Conservation (phyloP, 768 basidiomycete genomes). For the Tremella yokohamensis region DNA sequence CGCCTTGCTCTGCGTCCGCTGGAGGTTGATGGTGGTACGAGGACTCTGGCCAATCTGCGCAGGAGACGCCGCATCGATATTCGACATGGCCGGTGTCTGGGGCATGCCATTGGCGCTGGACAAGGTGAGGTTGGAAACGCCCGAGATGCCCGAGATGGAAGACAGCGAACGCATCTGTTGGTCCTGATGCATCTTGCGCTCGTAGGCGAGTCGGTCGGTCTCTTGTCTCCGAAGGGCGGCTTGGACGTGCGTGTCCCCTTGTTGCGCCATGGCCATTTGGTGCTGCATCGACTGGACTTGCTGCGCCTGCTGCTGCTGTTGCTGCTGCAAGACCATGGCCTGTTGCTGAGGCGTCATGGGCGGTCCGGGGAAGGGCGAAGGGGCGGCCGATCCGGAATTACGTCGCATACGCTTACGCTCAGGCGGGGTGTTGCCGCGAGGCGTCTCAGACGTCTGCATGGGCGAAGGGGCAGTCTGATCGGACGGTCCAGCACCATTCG, state of each 20-base stretch:
- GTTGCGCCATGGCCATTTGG: conserved; percentile 2
- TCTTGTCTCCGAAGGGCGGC: conserved; percentile 26
- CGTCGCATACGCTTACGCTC: conserved; percentile 42
- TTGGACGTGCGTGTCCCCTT: conserved; percentile 13
- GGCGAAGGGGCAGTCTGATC: conserved; percentile 5
- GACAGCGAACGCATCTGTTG: conserved; percentile 27
- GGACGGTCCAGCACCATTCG: conserved; percentile 18
- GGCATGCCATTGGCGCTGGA: conserved; percentile 23
- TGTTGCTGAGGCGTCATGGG: conserved; percentile 14
- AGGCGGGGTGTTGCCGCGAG: conserved; percentile 32
- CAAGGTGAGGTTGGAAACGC: conserved; percentile 5
- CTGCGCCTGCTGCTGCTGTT: conserved; percentile 15
- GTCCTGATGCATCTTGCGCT: conserved; percentile 35
- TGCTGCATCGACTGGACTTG: neutral
- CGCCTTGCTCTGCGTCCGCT: conserved; percentile 35
- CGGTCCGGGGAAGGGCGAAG: conserved; percentile 31
- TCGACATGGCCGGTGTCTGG: conserved; percentile 34
- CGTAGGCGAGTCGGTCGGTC: conserved; percentile 22
- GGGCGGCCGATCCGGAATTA: conserved; percentile 41
- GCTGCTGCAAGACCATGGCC: conserved; percentile 16
- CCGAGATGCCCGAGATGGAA: neutral
- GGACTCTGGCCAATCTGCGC: conserved; percentile 29
- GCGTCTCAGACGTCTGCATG: conserved; percentile 22
- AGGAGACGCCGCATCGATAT: conserved; percentile 35
- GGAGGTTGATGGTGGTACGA: conserved; percentile 27